Evolutionary conservation across 1,139 yeast genomes (phyloP).

Genomic region (Suhomyces maxii): DNA sequence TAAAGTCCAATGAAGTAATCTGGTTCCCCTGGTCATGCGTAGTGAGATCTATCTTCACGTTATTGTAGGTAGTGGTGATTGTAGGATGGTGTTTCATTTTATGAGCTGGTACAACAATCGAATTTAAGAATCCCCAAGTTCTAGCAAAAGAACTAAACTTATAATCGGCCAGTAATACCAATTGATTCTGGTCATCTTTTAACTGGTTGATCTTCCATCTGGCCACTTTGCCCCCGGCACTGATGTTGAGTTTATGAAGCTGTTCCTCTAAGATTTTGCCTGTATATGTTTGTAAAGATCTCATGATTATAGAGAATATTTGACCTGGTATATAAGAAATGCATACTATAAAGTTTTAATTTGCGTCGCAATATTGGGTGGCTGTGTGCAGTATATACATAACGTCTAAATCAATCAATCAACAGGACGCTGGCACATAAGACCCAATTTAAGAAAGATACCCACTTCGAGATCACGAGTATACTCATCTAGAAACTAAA

Average conservation of each 20-base stretch:
- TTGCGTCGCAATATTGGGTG: too few species aligned
- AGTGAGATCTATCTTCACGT: constrained; percentile 55
- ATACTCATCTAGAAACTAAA: too few species aligned
- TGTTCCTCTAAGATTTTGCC: constrained; percentile 14
- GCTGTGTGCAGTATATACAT: too few species aligned
- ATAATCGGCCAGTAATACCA: constrained; percentile 27
- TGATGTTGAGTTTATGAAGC: constrained; percentile 10
- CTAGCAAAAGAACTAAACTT: constrained; percentile 52
- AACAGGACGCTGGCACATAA: too few species aligned
- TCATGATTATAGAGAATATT: neutral
- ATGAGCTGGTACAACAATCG: constrained; percentile 62
- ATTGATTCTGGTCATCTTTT: constrained; percentile 3
- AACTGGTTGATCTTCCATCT: constrained; percentile 4
- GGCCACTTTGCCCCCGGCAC: constrained; percentile 8
- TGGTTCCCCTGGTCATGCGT: constrained; percentile 67
- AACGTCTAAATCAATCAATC: too few species aligned
- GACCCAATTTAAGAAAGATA: too few species aligned
- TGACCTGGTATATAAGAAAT: neutral
- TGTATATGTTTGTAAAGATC: constrained; percentile 5
- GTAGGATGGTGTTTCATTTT: constrained; percentile 72
- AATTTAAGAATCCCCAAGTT: constrained; percentile 66
- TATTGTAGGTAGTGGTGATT: constrained; percentile 61
- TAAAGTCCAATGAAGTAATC: constrained; percentile 58
- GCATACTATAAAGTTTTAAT: too few species aligned
- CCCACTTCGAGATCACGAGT: too few species aligned